Percentiles rank a stretch among this genome's conserved stretches.
phyloP scores from a whole-genome alignment of 2,329 filamentous ascomycete genomes.

The Neurospora crassa region DNA sequence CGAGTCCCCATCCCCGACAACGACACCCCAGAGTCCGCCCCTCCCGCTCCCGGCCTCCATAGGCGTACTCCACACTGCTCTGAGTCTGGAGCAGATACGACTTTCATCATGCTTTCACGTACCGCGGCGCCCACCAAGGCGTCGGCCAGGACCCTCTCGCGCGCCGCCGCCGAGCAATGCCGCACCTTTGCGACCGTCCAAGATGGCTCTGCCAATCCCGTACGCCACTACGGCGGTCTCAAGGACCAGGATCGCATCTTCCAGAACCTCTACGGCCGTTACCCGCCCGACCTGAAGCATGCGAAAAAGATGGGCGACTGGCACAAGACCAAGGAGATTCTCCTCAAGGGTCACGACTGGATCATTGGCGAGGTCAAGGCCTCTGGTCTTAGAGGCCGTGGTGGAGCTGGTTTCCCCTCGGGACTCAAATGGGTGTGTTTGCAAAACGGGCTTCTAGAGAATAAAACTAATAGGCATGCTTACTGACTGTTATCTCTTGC shows the following conservation, averaged over 20 bases:
- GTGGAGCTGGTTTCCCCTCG: slow-evolving; percentile 95
- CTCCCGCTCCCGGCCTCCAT: slow-evolving; percentile 18
- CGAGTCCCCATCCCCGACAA: slow-evolving; percentile 7
- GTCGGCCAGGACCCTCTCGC: slow-evolving; percentile 30
- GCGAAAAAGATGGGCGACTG: slow-evolving; percentile 98
- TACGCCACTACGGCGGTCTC: slow-evolving; percentile 70
- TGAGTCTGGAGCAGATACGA: slow-evolving; percentile 24
- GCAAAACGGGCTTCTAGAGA: background rate
- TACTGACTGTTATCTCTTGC: slow-evolving; percentile 14
- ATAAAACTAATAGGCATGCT: background rate
- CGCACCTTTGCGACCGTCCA: slow-evolving; percentile 76
- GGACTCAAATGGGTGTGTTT: slow-evolving; percentile 94
- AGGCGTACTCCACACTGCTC: slow-evolving; percentile 23
- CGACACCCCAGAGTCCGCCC: slow-evolving; percentile 7
- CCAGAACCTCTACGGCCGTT: slow-evolving; percentile 94
- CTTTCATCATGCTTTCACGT: slow-evolving; percentile 32
- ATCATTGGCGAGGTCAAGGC: slow-evolving; percentile 97
- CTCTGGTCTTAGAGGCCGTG: slow-evolving; percentile 88
- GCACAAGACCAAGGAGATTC: slow-evolving; percentile 98
- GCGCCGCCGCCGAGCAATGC: slow-evolving; percentile 38
- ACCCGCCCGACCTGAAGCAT: slow-evolving; percentile 81
- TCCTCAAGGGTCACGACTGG: slow-evolving; percentile 96
- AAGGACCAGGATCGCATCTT: slow-evolving; percentile 98
- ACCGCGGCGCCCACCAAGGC: slow-evolving; percentile 30
- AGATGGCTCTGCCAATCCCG: slow-evolving; percentile 54